phyloP scores from a whole-genome alignment of 805 yeast genomes.

The Monosporozyma yasuniensis region DNA sequence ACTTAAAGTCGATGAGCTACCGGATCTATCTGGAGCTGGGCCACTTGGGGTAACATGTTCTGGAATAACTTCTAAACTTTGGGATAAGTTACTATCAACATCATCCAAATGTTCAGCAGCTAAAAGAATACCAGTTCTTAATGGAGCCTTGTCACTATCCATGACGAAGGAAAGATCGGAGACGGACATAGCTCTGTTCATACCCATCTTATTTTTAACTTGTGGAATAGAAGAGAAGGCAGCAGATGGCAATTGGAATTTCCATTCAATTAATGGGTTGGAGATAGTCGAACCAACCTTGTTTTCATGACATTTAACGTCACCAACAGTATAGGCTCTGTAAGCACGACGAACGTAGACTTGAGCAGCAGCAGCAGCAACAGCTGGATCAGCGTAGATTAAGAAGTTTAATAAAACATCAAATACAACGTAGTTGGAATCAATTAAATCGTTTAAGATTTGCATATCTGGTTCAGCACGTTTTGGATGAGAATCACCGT shows the following conservation, averaged over 20 bases:
- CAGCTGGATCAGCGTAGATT: constrained; percentile 73
- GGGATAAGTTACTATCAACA: constrained; percentile 68
- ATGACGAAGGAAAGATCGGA: constrained; percentile 85
- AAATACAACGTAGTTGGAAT: constrained; percentile 90
- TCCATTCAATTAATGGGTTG: constrained; percentile 75
- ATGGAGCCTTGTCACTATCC: constrained; percentile 54
- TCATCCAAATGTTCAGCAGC: constrained; percentile 82
- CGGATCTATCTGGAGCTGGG: constrained; percentile 44
- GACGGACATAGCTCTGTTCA: constrained; percentile 85
- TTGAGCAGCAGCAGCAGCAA: constrained; percentile 92
- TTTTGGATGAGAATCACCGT: constrained; percentile 72
- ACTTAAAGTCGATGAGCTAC: constrained; percentile 37
- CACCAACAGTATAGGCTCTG: constrained; percentile 86
- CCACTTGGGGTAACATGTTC: constrained; percentile 34
- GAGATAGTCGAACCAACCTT: constrained; percentile 20
- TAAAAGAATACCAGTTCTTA: constrained; percentile 77
- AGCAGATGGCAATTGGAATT: constrained; percentile 77
- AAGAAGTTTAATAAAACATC: constrained; percentile 92
- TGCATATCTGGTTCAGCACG: constrained; percentile 77
- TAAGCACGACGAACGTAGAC: constrained; percentile 94
- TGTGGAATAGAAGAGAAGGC: constrained; percentile 65
- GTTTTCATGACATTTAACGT: constrained; percentile 53
- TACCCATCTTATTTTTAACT: constrained; percentile 36
- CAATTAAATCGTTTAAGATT: constrained; percentile 82
- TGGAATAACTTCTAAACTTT: constrained; percentile 67